A percentile compares a stretch with the other conserved stretches of the same genome.
These are phyloP conservation scores for Dictyostelium capitatum DNA, from an alignment of 78 protist genomes.

Conservation along the genomic window DNA sequence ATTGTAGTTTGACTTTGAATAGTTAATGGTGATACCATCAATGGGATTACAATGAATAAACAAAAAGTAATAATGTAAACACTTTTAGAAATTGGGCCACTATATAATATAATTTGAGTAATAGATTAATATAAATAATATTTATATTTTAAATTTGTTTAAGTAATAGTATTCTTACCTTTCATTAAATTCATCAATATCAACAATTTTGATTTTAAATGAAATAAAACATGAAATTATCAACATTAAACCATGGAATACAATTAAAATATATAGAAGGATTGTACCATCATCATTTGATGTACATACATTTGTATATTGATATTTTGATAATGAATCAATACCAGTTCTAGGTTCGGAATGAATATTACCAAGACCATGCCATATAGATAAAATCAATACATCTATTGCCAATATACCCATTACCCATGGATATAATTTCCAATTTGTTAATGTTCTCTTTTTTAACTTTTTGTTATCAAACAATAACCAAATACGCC, in stretches of 20 bases:
- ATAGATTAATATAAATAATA: too few relatives aligned
- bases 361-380: constrained; percentile 20
- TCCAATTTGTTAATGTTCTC: constrained; percentile 16
- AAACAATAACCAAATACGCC: constrained; percentile 53
- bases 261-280: constrained; percentile 6
- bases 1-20: neutral
- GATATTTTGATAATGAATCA: constrained; percentile 14
- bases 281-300: neutral
- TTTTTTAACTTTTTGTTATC: constrained; percentile 42
- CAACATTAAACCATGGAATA: constrained; percentile 42
- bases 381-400: neutral
- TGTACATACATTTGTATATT: constrained; percentile 8
- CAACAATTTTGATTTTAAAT: constrained; percentile 41
- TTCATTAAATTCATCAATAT: constrained; percentile 49
- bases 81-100: constrained; percentile 18
- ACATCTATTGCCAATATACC: neutral
- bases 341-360: neutral
- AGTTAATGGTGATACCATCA: constrained; percentile 33
- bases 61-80: constrained; percentile 40
- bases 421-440: constrained; percentile 10
- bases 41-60: constrained; percentile 50
- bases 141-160: too few relatives aligned
- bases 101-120: too few relatives aligned
- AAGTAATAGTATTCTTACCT: too few relatives aligned
- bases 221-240: constrained; percentile 45